Evolutionary conservation across 768 basidiomycete genomes (phyloP).

Genomic region (Cyclocybe cylindracea): DNA sequence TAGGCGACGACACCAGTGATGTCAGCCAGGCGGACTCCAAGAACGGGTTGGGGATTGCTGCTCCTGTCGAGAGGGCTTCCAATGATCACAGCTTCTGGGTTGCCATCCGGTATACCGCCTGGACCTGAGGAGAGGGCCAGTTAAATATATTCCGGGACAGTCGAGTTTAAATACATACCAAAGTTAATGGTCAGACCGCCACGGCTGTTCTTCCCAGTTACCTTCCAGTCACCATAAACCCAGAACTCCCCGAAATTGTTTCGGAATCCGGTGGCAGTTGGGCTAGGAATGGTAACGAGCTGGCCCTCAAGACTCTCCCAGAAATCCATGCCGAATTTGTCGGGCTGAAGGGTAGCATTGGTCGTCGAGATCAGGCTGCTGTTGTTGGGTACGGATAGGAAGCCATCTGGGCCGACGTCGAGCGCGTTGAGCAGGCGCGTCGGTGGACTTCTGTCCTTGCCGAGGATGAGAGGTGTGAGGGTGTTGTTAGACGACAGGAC

Average conservation of each 20-base stretch:
- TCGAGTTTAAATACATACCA: constrained; percentile 26
- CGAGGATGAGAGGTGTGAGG: constrained; percentile 50
- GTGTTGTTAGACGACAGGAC: constrained; percentile 47
- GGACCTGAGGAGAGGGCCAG: constrained; percentile 32
- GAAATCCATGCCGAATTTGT: constrained; percentile 59
- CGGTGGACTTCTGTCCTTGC: constrained; percentile 53
- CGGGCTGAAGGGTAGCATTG: constrained; percentile 50
- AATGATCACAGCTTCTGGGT: constrained; percentile 58
- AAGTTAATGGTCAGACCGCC: constrained; percentile 56
- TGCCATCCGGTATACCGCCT: constrained; percentile 53
- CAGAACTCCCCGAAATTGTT: constrained; percentile 59
- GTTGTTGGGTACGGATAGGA: constrained; percentile 58
- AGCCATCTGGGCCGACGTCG: constrained; percentile 55
- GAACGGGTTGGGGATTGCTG: constrained; percentile 45
- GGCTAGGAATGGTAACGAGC: constrained; percentile 52
- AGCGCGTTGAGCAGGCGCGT: constrained; percentile 47
- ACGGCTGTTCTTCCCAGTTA: constrained; percentile 53
- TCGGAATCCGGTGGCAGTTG: constrained; percentile 48
- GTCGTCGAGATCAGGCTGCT: constrained; percentile 41
- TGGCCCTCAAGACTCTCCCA: constrained; percentile 65
- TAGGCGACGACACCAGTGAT: constrained; percentile 59
- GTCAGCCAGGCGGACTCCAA: constrained; percentile 48
- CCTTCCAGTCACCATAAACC: constrained; percentile 59
- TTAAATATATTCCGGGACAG: neutral
- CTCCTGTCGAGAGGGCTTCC: constrained; percentile 56